Evolutionary conservation across 2,329 filamentous ascomycete species (phyloP).

Genomic region (Claviceps monticola): DNA sequence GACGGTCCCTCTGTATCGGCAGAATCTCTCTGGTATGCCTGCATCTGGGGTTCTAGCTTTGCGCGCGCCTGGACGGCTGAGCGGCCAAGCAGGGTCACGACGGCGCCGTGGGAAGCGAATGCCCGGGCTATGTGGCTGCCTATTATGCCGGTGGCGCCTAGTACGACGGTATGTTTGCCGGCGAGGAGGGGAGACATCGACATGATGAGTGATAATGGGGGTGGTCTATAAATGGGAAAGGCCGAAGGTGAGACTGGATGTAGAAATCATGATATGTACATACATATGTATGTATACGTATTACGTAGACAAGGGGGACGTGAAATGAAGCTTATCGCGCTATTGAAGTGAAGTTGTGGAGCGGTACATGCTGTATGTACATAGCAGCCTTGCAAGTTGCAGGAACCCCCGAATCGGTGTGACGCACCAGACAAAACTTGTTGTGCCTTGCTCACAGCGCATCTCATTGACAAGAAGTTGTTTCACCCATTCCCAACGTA

Average conservation of each 20-base stretch:
- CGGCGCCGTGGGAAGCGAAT: slow-evolving; percentile 49
- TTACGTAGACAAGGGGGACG: neutral
- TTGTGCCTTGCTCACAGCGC: too few relatives aligned
- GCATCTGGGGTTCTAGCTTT: slow-evolving; percentile 20
- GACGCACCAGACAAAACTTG: too few relatives aligned
- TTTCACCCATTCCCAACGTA: too few relatives aligned
- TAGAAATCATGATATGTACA: neutral
- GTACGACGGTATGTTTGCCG: slow-evolving; percentile 45
- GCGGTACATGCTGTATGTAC: too few relatives aligned
- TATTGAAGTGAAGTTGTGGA: too few relatives aligned
- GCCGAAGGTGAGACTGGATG: neutral
- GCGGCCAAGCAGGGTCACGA: slow-evolving; percentile 48
- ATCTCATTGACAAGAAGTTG: too few relatives aligned
- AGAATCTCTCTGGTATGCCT: slow-evolving; percentile 9
- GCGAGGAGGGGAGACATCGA: slow-evolving; percentile 16
- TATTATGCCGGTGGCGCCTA: slow-evolving; percentile 58
- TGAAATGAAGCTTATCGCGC: neutral
- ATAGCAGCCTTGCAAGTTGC: too few relatives aligned
- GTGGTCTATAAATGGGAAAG: slow-evolving; percentile 6
- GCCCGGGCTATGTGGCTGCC: slow-evolving; percentile 51
- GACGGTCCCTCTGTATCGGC: slow-evolving; percentile 8
- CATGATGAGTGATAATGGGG: neutral
- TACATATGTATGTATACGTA: too few relatives aligned
- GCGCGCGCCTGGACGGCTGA: slow-evolving; percentile 32
- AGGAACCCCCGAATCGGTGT: too few relatives aligned